A percentile compares a stretch with the other conserved stretches of the same genome.
Conservation (phyloP, 2,329 filamentous ascomycete species). For the Aspergillus quadrilineatus region DNA sequence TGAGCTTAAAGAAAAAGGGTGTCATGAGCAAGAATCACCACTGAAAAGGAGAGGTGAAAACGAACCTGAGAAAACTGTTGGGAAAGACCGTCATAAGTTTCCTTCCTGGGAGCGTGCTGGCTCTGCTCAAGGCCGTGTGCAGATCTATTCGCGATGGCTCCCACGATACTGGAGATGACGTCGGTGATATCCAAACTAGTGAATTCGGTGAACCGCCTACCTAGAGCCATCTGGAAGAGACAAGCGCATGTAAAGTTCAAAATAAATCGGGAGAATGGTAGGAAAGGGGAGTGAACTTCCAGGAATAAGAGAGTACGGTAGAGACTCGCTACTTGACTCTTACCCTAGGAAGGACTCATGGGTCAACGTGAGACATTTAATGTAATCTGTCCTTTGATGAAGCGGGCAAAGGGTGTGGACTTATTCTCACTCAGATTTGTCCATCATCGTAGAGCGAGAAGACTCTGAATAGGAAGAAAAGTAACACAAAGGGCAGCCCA, state of each 20-base stretch:
- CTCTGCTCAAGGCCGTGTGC: constrained; percentile 19
- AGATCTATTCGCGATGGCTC: constrained; percentile 10
- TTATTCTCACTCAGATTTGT: no score
- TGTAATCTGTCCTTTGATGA: no score
- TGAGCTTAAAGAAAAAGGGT: background rate
- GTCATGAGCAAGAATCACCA: background rate
- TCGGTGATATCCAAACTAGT: constrained; percentile 11
- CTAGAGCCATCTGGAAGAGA: constrained; percentile 10
- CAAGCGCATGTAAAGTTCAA: background rate
- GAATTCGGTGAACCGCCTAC: constrained; percentile 5
- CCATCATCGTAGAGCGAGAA: no score
- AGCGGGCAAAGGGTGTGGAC: no score
- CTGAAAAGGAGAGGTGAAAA: background rate
- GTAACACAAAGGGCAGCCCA: no score
- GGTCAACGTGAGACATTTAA: no score
- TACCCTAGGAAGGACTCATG: no score
- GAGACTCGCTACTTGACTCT: no score
- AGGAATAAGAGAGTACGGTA: no score
- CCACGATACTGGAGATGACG: constrained; percentile 18
- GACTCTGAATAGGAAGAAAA: no score
- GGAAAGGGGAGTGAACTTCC: background rate
- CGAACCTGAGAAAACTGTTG: constrained; percentile 47
- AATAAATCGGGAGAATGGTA: background rate
- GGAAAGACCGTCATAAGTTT: constrained; percentile 38
- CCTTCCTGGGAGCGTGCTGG: constrained; percentile 37